phyloP scores from a whole-genome alignment of 768 basidiomycete species.

The Pisolithus tinctorius region DNA sequence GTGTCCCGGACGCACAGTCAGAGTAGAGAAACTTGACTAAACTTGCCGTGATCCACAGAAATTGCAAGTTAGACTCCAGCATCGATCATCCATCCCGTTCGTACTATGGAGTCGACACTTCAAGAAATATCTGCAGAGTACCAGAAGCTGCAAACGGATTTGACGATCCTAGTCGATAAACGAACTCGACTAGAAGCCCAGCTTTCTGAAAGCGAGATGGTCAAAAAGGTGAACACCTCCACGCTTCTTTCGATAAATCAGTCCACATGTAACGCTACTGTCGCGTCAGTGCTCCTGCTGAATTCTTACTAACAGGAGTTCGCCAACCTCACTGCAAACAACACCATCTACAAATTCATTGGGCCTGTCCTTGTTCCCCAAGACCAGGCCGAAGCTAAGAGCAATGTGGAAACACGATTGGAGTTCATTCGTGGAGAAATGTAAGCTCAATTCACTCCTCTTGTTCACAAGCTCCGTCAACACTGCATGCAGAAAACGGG shows the following conservation, averaged over 20 bases:
- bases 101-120: slow-evolving; percentile 49
- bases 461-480: slow-evolving; percentile 2
- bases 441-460: slow-evolving; percentile 37
- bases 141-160: slow-evolving; percentile 73
- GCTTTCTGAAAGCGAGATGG: slow-evolving; percentile 84
- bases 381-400: slow-evolving; percentile 80
- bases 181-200: slow-evolving; percentile 88
- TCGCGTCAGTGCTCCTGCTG: too few relatives aligned
- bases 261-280: too few relatives aligned
- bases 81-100: not conserved
- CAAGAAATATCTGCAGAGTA: slow-evolving; percentile 69
- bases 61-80: not conserved
- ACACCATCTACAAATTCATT: slow-evolving; percentile 83
- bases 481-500: slow-evolving; percentile 50
- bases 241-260: too few relatives aligned
- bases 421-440: slow-evolving; percentile 87
- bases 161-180: slow-evolving; percentile 67
- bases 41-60: too few relatives aligned
- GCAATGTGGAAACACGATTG: slow-evolving; percentile 82
- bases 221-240: slow-evolving; percentile 61
- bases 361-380: slow-evolving; percentile 89
- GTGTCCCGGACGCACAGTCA: too few relatives aligned
- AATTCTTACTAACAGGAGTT: slow-evolving; percentile 61
- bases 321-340: slow-evolving; percentile 59
- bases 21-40: too few relatives aligned